Evolutionary conservation across 2,329 filamentous ascomycete species (phyloP).

Genomic region (Pezicula radicicola): DNA sequence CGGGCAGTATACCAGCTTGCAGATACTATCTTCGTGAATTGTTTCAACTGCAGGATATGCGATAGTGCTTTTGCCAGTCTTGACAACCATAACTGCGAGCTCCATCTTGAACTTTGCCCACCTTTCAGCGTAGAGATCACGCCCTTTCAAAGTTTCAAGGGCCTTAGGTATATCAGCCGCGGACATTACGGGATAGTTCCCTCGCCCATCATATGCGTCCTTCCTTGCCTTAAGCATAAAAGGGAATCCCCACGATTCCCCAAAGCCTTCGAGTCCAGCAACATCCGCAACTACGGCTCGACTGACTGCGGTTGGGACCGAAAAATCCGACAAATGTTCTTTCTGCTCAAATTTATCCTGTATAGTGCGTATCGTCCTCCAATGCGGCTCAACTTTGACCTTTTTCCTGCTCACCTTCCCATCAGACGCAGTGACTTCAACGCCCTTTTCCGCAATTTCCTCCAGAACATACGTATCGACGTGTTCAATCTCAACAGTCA

Average conservation of each 20-base stretch:
- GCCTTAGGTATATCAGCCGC: constrained; percentile 62
- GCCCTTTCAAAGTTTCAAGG: constrained; percentile 62
- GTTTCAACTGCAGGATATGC: constrained; percentile 93
- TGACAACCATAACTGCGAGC: constrained; percentile 90
- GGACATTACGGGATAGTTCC: constrained; percentile 64
- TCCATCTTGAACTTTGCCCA: constrained; percentile 85
- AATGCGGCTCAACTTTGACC: constrained; percentile 73
- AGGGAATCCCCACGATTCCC: constrained; percentile 69
- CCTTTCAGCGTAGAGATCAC: constrained; percentile 83
- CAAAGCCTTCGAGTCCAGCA: constrained; percentile 58
- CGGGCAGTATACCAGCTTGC: constrained; percentile 87
- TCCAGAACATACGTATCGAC: constrained; percentile 87
- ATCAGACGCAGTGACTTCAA: constrained; percentile 45
- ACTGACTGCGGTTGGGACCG: constrained; percentile 70
- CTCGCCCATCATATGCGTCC: constrained; percentile 89
- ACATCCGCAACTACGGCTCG: constrained; percentile 55
- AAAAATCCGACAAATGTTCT: constrained; percentile 65
- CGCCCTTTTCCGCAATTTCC: constrained; percentile 67
- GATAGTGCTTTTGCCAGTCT: constrained; percentile 71
- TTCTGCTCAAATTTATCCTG: constrained; percentile 95
- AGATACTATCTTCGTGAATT: constrained; percentile 91
- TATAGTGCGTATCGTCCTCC: constrained; percentile 82
- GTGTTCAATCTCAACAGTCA: constrained; percentile 95
- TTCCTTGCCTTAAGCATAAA: constrained; percentile 92
- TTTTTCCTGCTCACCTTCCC: constrained; percentile 38